phyloP scores from a whole-genome alignment of 768 basidiomycete species.

The Amanita fuliginea region DNA sequence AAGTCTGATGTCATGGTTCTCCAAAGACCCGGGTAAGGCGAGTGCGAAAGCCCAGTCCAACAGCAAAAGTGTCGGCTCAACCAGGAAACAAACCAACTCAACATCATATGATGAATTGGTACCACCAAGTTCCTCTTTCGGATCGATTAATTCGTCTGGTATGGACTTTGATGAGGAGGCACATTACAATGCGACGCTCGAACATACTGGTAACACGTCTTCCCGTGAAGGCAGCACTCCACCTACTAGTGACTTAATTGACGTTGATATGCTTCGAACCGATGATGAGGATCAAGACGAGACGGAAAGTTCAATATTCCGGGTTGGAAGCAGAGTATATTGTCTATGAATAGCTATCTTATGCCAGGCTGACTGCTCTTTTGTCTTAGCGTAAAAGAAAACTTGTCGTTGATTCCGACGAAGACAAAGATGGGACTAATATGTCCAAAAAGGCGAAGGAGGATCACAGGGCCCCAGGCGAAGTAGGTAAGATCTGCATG shows the following conservation, averaged over 20 bases:
- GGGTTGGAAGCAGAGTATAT: neutral
- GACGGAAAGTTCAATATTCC: conserved; percentile 8
- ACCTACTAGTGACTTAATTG: conserved; percentile 69
- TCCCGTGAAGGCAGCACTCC: conserved; percentile 48
- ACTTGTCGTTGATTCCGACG: conserved; percentile 64
- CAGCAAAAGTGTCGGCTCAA: neutral
- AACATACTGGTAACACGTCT: conserved; percentile 23
- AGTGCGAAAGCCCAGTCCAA: neutral
- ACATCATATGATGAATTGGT: neutral
- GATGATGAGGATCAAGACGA: conserved; percentile 26
- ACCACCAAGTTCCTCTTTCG: conserved; percentile 3
- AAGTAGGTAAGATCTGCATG: neutral
- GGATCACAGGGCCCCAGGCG: neutral
- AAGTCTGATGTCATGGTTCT: conserved; percentile 62
- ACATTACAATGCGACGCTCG: conserved; percentile 7
- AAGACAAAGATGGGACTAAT: conserved; percentile 23
- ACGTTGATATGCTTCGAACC: conserved; percentile 60
- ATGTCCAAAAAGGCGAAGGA: neutral
- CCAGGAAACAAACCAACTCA: neutral
- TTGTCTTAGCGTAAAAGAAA: conserved; percentile 31
- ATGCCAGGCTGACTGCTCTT: neutral
- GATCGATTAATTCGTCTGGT: conserved; percentile 3
- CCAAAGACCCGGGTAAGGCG: conserved; percentile 16
- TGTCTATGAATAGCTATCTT: neutral
- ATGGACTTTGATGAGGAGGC: conserved; percentile 2